Conservation (phyloP, 352 stramenopile genomes). For the Globisporangium polare region DNA sequence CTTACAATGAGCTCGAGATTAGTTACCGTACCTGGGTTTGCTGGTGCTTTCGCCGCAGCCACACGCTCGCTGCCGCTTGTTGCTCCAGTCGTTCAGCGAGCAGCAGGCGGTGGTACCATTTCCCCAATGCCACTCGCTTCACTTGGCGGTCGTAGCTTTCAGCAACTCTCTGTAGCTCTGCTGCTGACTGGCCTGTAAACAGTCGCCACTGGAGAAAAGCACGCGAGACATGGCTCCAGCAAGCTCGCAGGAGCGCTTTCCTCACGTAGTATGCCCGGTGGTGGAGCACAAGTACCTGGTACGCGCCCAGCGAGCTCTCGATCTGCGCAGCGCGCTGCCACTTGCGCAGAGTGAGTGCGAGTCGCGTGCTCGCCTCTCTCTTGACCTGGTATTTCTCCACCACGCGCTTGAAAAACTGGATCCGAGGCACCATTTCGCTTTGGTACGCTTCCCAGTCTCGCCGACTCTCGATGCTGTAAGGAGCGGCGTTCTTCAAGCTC, state of each 20-base stretch:
- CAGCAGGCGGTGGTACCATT: constrained; percentile 11
- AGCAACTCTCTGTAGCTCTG: background rate
- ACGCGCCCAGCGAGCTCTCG: background rate
- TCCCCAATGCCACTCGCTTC: background rate
- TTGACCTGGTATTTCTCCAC: constrained; percentile 4
- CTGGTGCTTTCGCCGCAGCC: background rate
- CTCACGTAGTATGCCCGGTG: constrained; percentile 5
- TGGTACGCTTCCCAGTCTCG: background rate
- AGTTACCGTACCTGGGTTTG: background rate
- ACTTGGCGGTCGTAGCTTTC: background rate
- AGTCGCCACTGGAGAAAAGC: constrained; percentile 4
- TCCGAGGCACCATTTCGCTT: background rate
- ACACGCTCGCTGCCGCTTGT: background rate
- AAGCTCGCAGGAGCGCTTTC: constrained; percentile 5
- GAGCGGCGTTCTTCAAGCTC: background rate
- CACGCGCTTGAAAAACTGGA: background rate
- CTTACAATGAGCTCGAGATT: background rate
- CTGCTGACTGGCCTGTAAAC: background rate
- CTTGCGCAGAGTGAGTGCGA: background rate
- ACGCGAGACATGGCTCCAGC: constrained; percentile 1
- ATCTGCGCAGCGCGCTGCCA: constrained; percentile 4
- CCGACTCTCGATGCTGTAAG: background rate
- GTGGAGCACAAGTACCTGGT: background rate
- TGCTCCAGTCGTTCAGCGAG: constrained; percentile 7
- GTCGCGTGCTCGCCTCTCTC: background rate